Evolutionary conservation across 2,329 filamentous ascomycete species (phyloP).

Genomic region (Lachnellula occidentalis): DNA sequence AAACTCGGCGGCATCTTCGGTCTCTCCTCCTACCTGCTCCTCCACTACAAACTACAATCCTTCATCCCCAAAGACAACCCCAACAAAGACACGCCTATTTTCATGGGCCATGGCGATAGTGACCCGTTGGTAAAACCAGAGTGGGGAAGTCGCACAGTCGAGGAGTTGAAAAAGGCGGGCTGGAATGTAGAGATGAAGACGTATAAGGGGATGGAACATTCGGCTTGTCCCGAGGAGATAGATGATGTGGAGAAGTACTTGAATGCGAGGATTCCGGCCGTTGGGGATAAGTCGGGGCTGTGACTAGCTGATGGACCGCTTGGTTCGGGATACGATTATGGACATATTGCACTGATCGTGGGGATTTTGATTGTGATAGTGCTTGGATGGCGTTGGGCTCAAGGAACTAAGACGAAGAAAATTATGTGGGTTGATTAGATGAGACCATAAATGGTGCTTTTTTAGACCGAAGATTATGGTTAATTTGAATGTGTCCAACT

Average conservation of each 20-base stretch:
- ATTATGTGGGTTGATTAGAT: not conserved
- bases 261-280: conserved; percentile 39
- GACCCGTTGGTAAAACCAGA: conserved; percentile 68
- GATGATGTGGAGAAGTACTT: conserved; percentile 68
- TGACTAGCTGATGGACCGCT: conserved; percentile 16
- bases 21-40: conserved; percentile 73
- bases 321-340: not conserved
- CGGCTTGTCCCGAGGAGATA: conserved; percentile 71
- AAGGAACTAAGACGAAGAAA: not conserved
- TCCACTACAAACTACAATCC: conserved; percentile 59
- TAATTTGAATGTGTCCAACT: too few species aligned
- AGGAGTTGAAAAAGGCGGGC: conserved; percentile 62
- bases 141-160: conserved; percentile 63
- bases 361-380: not conserved
- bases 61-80: conserved; percentile 49
- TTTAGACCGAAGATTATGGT: not conserved
- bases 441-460: not conserved
- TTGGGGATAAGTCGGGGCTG: conserved; percentile 30
- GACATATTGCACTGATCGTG: not conserved
- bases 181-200: conserved; percentile 70
- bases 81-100: conserved; percentile 75
- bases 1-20: conserved; percentile 87
- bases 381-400: not conserved
- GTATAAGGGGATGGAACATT: conserved; percentile 64
- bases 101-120: conserved; percentile 79